phyloP scores from a whole-genome alignment of 2,329 filamentous ascomycete species.

The Fusarium lateritium region DNA sequence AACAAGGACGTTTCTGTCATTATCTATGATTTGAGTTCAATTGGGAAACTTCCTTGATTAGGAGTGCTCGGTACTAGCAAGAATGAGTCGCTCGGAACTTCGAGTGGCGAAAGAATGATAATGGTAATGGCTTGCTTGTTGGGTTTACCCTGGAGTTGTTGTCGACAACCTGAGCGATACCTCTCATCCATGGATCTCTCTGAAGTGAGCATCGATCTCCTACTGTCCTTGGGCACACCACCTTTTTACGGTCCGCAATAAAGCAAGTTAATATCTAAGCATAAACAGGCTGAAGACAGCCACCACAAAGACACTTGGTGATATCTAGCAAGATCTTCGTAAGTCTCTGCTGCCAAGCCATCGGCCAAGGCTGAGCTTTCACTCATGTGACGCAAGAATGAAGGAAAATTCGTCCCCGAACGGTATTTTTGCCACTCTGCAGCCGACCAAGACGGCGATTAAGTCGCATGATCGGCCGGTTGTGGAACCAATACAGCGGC shows the following conservation, averaged over 20 bases:
- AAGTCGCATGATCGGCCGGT: conserved; percentile 43
- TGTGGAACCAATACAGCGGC: conserved; percentile 31
- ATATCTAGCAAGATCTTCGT: conserved; percentile 18
- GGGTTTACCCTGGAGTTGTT: too few relatives aligned
- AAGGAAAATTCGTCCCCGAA: conserved; percentile 13
- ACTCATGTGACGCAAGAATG: conserved; percentile 36
- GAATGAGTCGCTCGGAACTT: too few relatives aligned
- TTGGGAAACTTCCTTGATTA: too few relatives aligned
- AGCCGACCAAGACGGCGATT: conserved; percentile 28
- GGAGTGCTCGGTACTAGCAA: too few relatives aligned
- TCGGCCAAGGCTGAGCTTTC: conserved; percentile 29
- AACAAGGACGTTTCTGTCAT: too few relatives aligned
- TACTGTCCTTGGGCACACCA: not conserved
- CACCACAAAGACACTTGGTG: conserved; percentile 1
- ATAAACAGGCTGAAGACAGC: conserved; percentile 12
- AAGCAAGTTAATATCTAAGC: conserved; percentile 6
- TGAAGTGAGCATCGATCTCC: not conserved
- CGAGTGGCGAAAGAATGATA: too few relatives aligned
- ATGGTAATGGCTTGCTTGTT: too few relatives aligned
- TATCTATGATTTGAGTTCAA: too few relatives aligned
- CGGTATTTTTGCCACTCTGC: conserved; percentile 40
- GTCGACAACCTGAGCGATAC: too few relatives aligned
- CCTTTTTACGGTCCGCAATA: not conserved
- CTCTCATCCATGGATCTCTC: conserved; percentile 44
- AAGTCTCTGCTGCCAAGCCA: conserved; percentile 27